Conservation (phyloP, 768 basidiomycete species). For the Tricholoma terreum region DNA sequence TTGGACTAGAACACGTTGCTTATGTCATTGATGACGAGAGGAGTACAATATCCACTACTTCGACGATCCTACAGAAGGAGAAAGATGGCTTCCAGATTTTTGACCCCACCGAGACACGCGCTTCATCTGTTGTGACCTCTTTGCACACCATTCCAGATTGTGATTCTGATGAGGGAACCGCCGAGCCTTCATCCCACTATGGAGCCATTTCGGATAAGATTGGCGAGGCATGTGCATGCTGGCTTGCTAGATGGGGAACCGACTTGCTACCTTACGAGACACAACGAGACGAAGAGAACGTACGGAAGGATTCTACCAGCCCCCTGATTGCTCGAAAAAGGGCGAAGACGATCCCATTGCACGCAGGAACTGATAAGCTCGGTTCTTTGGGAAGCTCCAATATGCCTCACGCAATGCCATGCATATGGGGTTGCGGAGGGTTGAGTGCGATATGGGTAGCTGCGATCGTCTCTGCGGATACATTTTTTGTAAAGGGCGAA, state of each 20-base stretch:
- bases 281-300: conserved; percentile 21
- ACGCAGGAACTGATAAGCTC: conserved; percentile 3
- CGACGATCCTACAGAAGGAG: background rate
- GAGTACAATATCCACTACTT: conserved; percentile 6
- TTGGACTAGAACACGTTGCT: conserved; percentile 70
- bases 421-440: conserved; percentile 75
- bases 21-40: conserved; percentile 40
- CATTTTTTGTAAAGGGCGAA: conserved; percentile 77
- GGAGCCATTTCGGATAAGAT: conserved; percentile 91
- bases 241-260: conserved; percentile 82
- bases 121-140: conserved; percentile 6
- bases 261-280: conserved; percentile 75
- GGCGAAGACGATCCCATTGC: conserved; percentile 17
- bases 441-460: conserved; percentile 71
- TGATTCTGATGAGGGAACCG: conserved; percentile 8
- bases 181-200: conserved; percentile 59
- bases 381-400: conserved; percentile 1
- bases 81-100: background rate
- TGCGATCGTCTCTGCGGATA: conserved; percentile 72
- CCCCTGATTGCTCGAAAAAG: conserved; percentile 16
- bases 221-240: conserved; percentile 84
- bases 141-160: conserved; percentile 17
- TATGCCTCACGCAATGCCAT: conserved; percentile 34
- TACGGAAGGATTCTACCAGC: conserved; percentile 5
- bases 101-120: background rate